Conservation (phyloP, 1,139 yeast species). For the Geotrichum aggregatum region DNA sequence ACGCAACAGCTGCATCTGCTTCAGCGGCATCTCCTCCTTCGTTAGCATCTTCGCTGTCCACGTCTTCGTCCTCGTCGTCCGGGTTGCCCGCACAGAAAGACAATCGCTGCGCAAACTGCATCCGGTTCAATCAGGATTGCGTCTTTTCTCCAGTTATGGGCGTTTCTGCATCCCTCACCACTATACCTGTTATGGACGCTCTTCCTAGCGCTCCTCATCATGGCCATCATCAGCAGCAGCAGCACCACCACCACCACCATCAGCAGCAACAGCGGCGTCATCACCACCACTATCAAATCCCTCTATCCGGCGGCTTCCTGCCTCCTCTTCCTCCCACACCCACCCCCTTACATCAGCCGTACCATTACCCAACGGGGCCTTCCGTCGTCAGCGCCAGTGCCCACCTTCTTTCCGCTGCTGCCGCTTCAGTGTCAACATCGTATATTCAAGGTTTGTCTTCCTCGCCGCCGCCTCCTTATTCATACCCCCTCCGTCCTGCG, state of each 20-base stretch:
- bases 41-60: too few relatives aligned
- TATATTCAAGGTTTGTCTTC: neutral
- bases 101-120: slow-evolving; percentile 33
- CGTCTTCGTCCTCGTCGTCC: too few relatives aligned
- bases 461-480: neutral
- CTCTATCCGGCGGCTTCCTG: neutral
- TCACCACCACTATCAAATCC: slow-evolving; percentile 23
- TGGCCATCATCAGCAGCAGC: slow-evolving; percentile 10
- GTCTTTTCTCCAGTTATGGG: slow-evolving; percentile 38
- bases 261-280: slow-evolving; percentile 33
- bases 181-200: slow-evolving; percentile 1
- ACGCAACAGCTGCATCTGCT: too few relatives aligned
- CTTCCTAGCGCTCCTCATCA: slow-evolving; percentile 4
- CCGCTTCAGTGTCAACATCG: too few relatives aligned
- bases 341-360: slow-evolving; percentile 24
- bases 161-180: slow-evolving; percentile 29
- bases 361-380: neutral
- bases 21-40: too few relatives aligned
- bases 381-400: too few relatives aligned
- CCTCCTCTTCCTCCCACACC: slow-evolving; percentile 24
- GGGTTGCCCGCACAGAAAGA: too few relatives aligned
- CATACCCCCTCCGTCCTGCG: neutral
- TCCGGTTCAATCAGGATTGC: slow-evolving; percentile 36
- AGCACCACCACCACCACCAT: too few relatives aligned
- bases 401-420: too few relatives aligned